phyloP scores from a whole-genome alignment of 2,329 filamentous ascomycete species.

The Venturia pyrina region DNA sequence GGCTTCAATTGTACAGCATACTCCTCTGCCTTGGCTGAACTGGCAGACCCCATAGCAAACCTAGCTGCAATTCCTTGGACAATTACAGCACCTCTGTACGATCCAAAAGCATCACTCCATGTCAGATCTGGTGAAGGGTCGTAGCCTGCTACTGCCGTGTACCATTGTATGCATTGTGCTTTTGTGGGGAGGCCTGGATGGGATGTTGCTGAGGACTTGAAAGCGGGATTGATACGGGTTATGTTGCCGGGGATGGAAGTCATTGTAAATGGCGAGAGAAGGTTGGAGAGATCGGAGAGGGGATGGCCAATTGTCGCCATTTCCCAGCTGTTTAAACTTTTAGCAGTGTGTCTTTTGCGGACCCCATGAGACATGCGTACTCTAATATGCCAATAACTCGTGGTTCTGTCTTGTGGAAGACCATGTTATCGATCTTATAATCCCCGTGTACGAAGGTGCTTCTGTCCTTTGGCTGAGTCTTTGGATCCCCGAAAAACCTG shows the following conservation, averaged over 20 bases:
- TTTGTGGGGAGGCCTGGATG: constrained; percentile 53
- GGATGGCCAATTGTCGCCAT: constrained; percentile 98
- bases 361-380: constrained; percentile 32
- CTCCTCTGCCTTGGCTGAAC: constrained; percentile 67
- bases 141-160: constrained; percentile 59
- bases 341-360: neutral
- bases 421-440: constrained; percentile 65
- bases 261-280: constrained; percentile 43
- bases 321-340: constrained; percentile 55
- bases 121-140: constrained; percentile 51
- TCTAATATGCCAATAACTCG: constrained; percentile 88
- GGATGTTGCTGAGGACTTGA: constrained; percentile 48
- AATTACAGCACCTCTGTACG: constrained; percentile 50
- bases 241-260: constrained; percentile 28
- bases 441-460: constrained; percentile 83
- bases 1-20: constrained; percentile 58
- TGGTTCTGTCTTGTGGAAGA: constrained; percentile 79
- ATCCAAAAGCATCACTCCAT: constrained; percentile 56
- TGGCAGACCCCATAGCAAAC: constrained; percentile 77
- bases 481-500: constrained; percentile 61
- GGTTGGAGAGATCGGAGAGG: constrained; percentile 78
- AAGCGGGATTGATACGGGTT: constrained; percentile 36
- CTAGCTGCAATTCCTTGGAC: constrained; percentile 90
- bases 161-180: constrained; percentile 54
- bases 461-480: constrained; percentile 64